phyloP scores from a whole-genome alignment of 2,329 filamentous ascomycete species.

The Sordariomycetes sp. region DNA sequence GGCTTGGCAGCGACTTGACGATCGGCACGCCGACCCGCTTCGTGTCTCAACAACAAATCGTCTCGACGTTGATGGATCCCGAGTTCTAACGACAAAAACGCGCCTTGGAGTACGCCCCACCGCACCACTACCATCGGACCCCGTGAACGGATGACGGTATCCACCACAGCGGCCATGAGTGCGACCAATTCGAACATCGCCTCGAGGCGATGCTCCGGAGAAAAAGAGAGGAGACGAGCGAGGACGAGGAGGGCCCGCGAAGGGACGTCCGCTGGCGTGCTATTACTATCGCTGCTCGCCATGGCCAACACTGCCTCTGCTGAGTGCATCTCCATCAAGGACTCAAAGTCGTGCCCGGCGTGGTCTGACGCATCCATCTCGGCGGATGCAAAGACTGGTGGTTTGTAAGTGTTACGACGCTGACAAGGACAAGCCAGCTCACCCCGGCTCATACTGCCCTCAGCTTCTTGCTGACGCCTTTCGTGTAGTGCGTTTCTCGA shows the following conservation, averaged over 20 bases:
- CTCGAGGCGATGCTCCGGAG: neutral
- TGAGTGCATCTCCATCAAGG: constrained; percentile 52
- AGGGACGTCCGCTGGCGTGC: neutral
- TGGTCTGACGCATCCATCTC: constrained; percentile 63
- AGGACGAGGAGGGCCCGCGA: neutral
- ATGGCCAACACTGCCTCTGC: constrained; percentile 12
- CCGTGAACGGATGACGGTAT: neutral
- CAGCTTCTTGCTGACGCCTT: constrained; percentile 3
- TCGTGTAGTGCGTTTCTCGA: constrained; percentile 64
- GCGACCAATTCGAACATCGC: neutral
- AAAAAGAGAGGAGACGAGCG: neutral
- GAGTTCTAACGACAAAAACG: neutral
- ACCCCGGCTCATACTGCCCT: neutral
- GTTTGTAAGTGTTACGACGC: constrained; percentile 42
- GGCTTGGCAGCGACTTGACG: neutral
- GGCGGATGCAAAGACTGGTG: constrained; percentile 37
- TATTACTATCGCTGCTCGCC: constrained; percentile 2
- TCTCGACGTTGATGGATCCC: neutral
- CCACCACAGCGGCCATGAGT: neutral
- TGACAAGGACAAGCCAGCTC: neutral
- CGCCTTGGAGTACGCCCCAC: neutral
- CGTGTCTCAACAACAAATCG: neutral
- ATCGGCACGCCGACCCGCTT: neutral
- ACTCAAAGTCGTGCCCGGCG: constrained; percentile 58
- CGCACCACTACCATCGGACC: neutral